These are phyloP conservation scores for Hyparrhenia diplandra DNA, from an alignment of 176 grass and related monocot species.

Conservation along the genomic window DNA sequence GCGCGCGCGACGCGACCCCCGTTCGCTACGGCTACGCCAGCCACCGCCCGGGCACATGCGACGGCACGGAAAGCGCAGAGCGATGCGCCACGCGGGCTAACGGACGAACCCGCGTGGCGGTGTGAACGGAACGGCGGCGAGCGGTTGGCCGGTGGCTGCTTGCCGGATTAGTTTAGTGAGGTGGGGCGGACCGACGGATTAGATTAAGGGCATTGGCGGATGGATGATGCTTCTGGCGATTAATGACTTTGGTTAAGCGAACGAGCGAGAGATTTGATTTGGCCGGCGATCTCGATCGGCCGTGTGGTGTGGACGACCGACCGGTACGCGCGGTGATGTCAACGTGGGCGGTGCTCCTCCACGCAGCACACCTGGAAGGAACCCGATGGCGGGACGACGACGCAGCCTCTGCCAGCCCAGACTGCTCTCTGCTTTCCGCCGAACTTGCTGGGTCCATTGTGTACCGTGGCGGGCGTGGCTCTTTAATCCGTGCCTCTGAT, in stretches of 20 bases:
- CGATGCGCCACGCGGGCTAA: not conserved
- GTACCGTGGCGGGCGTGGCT: not conserved
- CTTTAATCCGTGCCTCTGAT: not conserved
- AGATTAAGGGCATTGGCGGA: not conserved
- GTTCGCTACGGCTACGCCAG: not conserved
- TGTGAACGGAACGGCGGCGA: conserved; percentile 7
- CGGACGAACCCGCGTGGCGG: not conserved
- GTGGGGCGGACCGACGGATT: not conserved
- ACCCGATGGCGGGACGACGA: not conserved
- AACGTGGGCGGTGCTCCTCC: conserved; percentile 39
- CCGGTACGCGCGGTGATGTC: conserved; percentile 5
- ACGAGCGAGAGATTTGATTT: conserved; percentile 11
- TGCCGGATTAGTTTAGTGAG: not conserved
- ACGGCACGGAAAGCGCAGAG: not conserved
- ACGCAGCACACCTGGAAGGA: conserved; percentile 17
- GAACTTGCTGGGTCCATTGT: not conserved
- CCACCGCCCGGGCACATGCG: conserved; percentile 9
- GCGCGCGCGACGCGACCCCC: not conserved
- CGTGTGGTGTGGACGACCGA: conserved; percentile 25
- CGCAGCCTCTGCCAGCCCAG: no score
- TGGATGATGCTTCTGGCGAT: conserved; percentile 21
- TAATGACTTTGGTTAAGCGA: conserved; percentile 11
- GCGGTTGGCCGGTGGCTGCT: not conserved
- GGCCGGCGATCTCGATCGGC: not conserved
- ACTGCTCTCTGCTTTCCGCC: not conserved